Conservation (phyloP, 2,329 filamentous ascomycete species). For the Chaetomiaceae sp. region DNA sequence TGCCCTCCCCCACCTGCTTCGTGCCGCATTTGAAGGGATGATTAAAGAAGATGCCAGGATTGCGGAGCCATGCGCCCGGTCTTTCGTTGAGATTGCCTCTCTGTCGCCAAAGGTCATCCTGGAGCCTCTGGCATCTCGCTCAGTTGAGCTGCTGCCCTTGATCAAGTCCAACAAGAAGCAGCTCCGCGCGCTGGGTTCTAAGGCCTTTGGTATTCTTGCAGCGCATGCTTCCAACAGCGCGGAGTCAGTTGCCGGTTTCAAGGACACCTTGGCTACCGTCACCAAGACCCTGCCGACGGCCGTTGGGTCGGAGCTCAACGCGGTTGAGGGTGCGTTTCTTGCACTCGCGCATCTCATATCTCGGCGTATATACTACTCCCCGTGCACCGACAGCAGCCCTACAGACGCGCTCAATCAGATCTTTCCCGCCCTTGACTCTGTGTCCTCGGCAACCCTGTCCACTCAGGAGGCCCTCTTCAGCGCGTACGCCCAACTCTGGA, state of each 20-base stretch:
- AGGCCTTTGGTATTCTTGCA: conserved; percentile 68
- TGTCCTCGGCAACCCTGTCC: conserved; percentile 24
- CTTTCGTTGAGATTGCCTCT: conserved; percentile 49
- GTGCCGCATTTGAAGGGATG: conserved; percentile 53
- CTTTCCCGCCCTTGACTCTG: conserved; percentile 23
- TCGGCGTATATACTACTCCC: conserved; percentile 38
- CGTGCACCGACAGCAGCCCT: background rate
- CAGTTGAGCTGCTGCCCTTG: conserved; percentile 49
- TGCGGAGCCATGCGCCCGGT: conserved; percentile 43
- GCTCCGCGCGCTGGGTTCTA: conserved; percentile 60
- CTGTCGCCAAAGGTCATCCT: conserved; percentile 33
- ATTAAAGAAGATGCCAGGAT: conserved; percentile 37
- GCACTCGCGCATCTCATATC: conserved; percentile 41
- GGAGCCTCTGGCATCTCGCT: conserved; percentile 41
- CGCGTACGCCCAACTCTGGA: conserved; percentile 39
- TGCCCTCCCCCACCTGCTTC: conserved; percentile 41
- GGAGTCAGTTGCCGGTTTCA: conserved; percentile 35
- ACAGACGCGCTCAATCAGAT: conserved; percentile 1
- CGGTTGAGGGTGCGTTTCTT: conserved; percentile 42
- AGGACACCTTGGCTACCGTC: conserved; percentile 41
- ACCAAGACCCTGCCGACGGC: conserved; percentile 46
- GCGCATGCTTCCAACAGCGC: conserved; percentile 52
- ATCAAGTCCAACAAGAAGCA: conserved; percentile 67
- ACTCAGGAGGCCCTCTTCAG: conserved; percentile 42
- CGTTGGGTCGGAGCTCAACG: conserved; percentile 38